Conservation (phyloP, 2,329 filamentous ascomycete genomes). For the Scedosporium dehoogii region DNA sequence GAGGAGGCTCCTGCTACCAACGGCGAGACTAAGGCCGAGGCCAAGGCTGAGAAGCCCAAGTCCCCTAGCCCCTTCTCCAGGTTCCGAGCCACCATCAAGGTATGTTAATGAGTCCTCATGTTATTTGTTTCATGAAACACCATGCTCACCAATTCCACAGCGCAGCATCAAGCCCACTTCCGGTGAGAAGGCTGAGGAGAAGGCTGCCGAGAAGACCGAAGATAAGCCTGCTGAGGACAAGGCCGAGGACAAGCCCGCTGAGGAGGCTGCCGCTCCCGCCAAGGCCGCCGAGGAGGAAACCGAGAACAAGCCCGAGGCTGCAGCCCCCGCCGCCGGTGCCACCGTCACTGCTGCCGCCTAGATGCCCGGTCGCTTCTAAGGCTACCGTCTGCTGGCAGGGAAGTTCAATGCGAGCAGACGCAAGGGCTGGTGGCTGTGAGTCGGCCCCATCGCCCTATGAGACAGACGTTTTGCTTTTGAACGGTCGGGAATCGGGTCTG, state of each 20-base stretch:
- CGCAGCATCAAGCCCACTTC: slow-evolving; percentile 25
- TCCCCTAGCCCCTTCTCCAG: slow-evolving; percentile 45
- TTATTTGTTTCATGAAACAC: background rate
- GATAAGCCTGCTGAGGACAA: slow-evolving; percentile 17
- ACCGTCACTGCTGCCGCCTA: slow-evolving; percentile 44
- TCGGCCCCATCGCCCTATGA: background rate
- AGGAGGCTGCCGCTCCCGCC: slow-evolving; percentile 15
- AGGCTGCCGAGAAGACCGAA: slow-evolving; percentile 21
- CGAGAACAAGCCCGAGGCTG: slow-evolving; percentile 30
- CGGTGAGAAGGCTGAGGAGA: slow-evolving; percentile 23
- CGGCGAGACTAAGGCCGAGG: slow-evolving; percentile 49
- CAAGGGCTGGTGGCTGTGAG: background rate
- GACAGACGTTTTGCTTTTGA: slow-evolving; percentile 10
- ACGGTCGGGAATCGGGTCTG: slow-evolving; percentile 42
- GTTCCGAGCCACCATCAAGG: slow-evolving; percentile 47
- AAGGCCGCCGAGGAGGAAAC: slow-evolving; percentile 21
- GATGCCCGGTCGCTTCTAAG: slow-evolving; percentile 14
- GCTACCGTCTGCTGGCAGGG: background rate
- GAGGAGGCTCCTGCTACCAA: slow-evolving; percentile 33
- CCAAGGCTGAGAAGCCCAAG: slow-evolving; percentile 67
- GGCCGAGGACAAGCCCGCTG: slow-evolving; percentile 14
- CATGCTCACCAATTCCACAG: background rate
- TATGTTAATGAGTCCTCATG: background rate
- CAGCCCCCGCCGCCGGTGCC: slow-evolving; percentile 29
- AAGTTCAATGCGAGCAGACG: background rate